A percentile compares a stretch with the other conserved stretches of the same genome.
phyloP scores from a whole-genome alignment of 2,329 filamentous ascomycete species.

The Diplodia intermedia region DNA sequence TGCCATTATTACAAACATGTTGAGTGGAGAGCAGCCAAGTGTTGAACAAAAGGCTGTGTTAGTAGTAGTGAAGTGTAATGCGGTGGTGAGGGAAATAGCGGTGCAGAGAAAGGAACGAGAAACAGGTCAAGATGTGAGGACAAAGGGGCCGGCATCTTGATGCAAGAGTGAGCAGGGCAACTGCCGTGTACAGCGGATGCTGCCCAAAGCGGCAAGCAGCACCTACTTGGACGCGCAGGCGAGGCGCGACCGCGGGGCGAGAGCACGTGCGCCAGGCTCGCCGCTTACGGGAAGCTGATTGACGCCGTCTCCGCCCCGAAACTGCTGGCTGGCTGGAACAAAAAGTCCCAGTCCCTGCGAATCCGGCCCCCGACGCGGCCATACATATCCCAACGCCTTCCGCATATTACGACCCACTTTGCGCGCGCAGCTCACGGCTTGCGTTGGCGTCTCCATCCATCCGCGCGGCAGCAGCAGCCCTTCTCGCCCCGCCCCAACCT shows the following conservation, averaged over 20 bases:
- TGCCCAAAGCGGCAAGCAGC: slow-evolving; percentile 8
- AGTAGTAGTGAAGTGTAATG: too few relatives aligned
- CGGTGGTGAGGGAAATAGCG: too few relatives aligned
- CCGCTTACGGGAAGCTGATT: slow-evolving; percentile 11
- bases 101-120: too few relatives aligned
- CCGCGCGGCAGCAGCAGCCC: slow-evolving; percentile 4
- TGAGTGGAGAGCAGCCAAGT: not conserved
- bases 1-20: too few relatives aligned
- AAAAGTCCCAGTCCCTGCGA: not conserved
- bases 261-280: slow-evolving; percentile 11
- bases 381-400: slow-evolving; percentile 1
- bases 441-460: not conserved
- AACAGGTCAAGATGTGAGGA: too few relatives aligned
- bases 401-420: not conserved
- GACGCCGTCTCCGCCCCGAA: not conserved
- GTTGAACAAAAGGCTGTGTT: too few relatives aligned
- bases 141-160: too few relatives aligned
- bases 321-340: not conserved
- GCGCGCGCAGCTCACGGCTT: slow-evolving; percentile 2
- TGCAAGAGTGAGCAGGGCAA: too few relatives aligned
- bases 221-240: slow-evolving; percentile 6
- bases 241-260: slow-evolving; percentile 8
- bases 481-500: slow-evolving; percentile 4
- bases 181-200: not conserved
- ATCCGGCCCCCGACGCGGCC: slow-evolving; percentile 3